Conservation (phyloP, 2,329 filamentous ascomycete genomes). For the Clathrospora elynae region DNA sequence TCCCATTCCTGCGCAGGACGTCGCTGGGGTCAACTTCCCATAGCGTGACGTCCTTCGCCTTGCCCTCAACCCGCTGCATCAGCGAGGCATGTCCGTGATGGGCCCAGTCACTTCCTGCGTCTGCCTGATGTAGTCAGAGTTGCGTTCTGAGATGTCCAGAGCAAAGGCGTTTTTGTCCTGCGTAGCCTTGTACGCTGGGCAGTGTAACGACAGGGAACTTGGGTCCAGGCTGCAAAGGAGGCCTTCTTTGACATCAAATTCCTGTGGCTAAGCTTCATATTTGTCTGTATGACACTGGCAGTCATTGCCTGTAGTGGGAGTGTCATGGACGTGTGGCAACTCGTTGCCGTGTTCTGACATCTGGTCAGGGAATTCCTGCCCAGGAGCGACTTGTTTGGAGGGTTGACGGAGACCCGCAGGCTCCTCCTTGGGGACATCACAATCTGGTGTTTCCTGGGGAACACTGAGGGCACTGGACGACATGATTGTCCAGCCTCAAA, state of each 20-base stretch:
- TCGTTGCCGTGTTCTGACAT: neutral
- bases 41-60: no score
- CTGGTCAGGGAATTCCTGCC: neutral
- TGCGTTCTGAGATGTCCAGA: neutral
- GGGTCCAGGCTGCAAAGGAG: neutral
- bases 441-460: neutral
- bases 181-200: neutral
- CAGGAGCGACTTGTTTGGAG: neutral
- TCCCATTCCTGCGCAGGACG: no score
- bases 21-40: no score
- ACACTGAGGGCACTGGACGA: neutral
- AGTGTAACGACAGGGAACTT: neutral
- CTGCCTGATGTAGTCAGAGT: neutral
- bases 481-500: neutral
- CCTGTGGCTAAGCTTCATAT: neutral
- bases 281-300: neutral
- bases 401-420: neutral
- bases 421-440: neutral
- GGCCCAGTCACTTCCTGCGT: neutral
- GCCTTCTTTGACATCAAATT: neutral
- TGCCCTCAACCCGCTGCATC: no score
- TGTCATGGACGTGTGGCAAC: neutral
- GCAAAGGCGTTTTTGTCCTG: neutral
- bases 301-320: neutral
- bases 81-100: no score